Conservation (phyloP, 805 yeast genomes). For the Kazachstania kunashirensis region DNA sequence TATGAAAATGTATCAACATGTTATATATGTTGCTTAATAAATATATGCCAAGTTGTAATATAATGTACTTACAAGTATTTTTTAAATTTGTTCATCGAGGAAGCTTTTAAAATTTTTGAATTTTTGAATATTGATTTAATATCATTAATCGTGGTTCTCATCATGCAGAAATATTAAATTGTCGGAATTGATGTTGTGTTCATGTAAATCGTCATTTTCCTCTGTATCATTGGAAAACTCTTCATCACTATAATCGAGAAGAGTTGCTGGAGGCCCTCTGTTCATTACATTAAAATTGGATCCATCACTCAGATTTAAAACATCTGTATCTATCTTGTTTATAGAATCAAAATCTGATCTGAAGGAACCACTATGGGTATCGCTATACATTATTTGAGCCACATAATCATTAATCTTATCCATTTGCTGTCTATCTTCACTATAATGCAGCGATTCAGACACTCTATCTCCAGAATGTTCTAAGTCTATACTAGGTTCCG, state of each 20-base stretch:
- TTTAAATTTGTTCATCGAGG: too few species aligned
- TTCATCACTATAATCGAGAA: slow-evolving; percentile 28
- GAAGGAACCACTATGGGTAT: slow-evolving; percentile 5
- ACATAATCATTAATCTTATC: slow-evolving; percentile 21
- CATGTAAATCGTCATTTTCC: too few species aligned
- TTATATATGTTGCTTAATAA: too few species aligned
- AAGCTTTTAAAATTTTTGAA: too few species aligned
- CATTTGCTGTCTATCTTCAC: slow-evolving; percentile 12
- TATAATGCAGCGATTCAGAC: slow-evolving; percentile 6
- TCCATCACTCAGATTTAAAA: slow-evolving; percentile 26
- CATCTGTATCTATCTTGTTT: slow-evolving; percentile 4
- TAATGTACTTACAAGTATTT: too few species aligned
- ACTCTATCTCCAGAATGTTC: not conserved
- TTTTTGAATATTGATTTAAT: too few species aligned
- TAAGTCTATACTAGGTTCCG: slow-evolving; percentile 26
- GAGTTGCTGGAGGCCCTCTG: slow-evolving; percentile 32
- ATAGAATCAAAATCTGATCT: not conserved
- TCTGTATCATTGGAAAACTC: too few species aligned
- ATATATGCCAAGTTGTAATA: too few species aligned
- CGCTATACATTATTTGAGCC: slow-evolving; percentile 20
- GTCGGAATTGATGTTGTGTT: too few species aligned
- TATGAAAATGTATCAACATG: too few species aligned
- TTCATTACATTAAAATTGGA: slow-evolving; percentile 28
- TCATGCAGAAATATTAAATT: too few species aligned
- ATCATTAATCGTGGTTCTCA: too few species aligned